A percentile compares a stretch with the other conserved stretches of the same genome.
phyloP scores from a whole-genome alignment of 2,329 filamentous ascomycete species.

The Tetracladium maxilliforme region DNA sequence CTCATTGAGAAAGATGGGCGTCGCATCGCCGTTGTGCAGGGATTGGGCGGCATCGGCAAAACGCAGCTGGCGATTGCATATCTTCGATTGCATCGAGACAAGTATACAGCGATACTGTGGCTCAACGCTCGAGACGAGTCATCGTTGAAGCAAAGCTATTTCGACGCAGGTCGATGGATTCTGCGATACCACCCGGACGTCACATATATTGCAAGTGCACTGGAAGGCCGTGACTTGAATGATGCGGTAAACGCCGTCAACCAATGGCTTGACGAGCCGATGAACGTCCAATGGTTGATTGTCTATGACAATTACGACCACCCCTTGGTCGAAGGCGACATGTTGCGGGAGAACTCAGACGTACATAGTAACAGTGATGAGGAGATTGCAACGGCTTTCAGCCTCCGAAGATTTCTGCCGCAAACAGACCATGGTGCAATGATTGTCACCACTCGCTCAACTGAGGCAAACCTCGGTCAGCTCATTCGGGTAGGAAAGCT shows the following conservation, averaged over 20 bases:
- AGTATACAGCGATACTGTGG: slow-evolving; percentile 26
- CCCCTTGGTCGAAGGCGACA: too few species aligned
- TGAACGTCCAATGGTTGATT: slow-evolving; percentile 22
- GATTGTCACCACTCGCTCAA: slow-evolving; percentile 22
- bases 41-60: slow-evolving; percentile 28
- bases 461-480: slow-evolving; percentile 16
- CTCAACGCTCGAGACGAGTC: slow-evolving; percentile 21
- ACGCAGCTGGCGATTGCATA: slow-evolving; percentile 25
- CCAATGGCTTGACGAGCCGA: slow-evolving; percentile 17
- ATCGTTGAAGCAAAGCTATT: slow-evolving; percentile 20
- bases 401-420: slow-evolving; percentile 15
- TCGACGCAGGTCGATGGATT: slow-evolving; percentile 13
- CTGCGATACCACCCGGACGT: slow-evolving; percentile 10
- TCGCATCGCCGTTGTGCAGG: slow-evolving; percentile 21
- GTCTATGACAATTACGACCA: too few species aligned
- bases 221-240: slow-evolving; percentile 11
- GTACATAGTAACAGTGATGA: too few species aligned
- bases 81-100: slow-evolving; percentile 14
- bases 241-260: slow-evolving; percentile 17
- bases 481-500: slow-evolving; percentile 17
- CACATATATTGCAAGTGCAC: slow-evolving; percentile 9
- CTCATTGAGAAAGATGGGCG: too few species aligned
- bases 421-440: slow-evolving; percentile 21
- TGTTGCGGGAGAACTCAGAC: too few species aligned
- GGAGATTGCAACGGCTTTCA: slow-evolving; percentile 5